These are phyloP conservation scores for Ascochyta pisi DNA, from an alignment of 2,329 filamentous ascomycete genomes.

Conservation along the genomic window DNA sequence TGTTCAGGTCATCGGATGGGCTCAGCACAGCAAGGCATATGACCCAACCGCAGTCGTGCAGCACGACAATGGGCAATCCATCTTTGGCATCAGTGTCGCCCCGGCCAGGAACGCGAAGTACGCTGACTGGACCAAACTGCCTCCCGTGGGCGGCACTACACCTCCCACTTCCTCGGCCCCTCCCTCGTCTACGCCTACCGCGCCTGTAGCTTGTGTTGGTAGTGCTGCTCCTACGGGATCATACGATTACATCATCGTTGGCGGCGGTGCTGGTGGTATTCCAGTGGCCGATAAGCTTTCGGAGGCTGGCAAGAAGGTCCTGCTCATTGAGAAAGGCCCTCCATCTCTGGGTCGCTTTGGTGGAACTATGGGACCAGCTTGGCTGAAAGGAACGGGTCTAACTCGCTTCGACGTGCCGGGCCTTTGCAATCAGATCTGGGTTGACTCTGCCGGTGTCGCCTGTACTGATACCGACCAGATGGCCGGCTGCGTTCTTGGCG, in stretches of 20 bases:
- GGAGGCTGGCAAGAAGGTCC: constrained; percentile 68
- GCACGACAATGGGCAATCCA: constrained; percentile 63
- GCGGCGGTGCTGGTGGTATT: constrained; percentile 68
- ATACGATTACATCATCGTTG: constrained; percentile 70
- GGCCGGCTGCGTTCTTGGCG: constrained; percentile 74
- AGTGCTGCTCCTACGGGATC: constrained; percentile 51
- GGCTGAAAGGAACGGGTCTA: constrained; percentile 67
- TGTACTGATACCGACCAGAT: constrained; percentile 76
- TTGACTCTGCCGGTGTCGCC: constrained; percentile 67
- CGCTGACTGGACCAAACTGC: constrained; percentile 48
- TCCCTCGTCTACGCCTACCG: constrained; percentile 36
- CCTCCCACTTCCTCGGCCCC: constrained; percentile 34
- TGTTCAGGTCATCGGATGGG: constrained; percentile 62
- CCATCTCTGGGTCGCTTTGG: constrained; percentile 70
- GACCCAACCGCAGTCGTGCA: constrained; percentile 51
- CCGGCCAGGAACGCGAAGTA: constrained; percentile 55
- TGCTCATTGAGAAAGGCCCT: constrained; percentile 61
- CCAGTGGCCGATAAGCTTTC: constrained; percentile 67
- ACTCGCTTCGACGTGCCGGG: constrained; percentile 76
- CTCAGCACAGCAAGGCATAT: constrained; percentile 55
- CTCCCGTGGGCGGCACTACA: constrained; percentile 37
- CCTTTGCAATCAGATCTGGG: constrained; percentile 74
- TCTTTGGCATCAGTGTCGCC: constrained; percentile 58
- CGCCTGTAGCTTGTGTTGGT: constrained; percentile 47
- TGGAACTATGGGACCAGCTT: constrained; percentile 66